Conservation (phyloP, 805 yeast genomes). For the Saturnispora dispora region DNA sequence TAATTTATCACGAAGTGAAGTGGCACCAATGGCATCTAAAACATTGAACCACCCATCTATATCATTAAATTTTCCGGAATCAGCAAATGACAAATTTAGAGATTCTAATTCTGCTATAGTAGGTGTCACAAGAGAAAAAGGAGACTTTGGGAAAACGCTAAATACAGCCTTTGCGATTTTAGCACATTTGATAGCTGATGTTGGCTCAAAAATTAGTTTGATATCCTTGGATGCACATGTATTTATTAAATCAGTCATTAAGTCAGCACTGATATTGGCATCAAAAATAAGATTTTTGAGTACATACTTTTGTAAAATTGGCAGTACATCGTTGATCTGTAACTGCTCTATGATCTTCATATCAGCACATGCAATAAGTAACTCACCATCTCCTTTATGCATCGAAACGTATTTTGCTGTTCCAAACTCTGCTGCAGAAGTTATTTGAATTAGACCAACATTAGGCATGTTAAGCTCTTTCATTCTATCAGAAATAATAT, state of each 20-base stretch:
- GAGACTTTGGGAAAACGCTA: conserved; percentile 39
- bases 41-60: conserved; percentile 66
- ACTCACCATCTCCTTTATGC: conserved; percentile 51
- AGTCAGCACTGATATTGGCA: conserved; percentile 48
- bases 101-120: conserved; percentile 53
- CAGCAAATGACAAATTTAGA: conserved; percentile 42
- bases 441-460: conserved; percentile 31
- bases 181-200: conserved; percentile 56
- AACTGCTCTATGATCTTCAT: conserved; percentile 60
- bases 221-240: conserved; percentile 17
- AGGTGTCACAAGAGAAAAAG: conserved; percentile 51
- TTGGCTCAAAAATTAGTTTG: conserved; percentile 60
- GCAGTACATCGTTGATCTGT: conserved; percentile 33
- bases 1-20: conserved; percentile 39
- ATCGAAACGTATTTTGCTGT: conserved; percentile 73
- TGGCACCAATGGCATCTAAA: conserved; percentile 49
- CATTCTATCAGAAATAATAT: conserved; percentile 28
- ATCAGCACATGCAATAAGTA: conserved; percentile 74
- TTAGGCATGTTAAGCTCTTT: conserved; percentile 22
- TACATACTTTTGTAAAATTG: conserved; percentile 30
- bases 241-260: conserved; percentile 32
- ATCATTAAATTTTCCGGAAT: conserved; percentile 36
- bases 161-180: conserved; percentile 33
- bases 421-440: conserved; percentile 13
- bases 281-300: conserved; percentile 55